A percentile compares a stretch with the other conserved stretches of the same genome.
Evolutionary conservation across 2,329 filamentous ascomycete species (phyloP).

Genomic region (Fusarium vanettenii): DNA sequence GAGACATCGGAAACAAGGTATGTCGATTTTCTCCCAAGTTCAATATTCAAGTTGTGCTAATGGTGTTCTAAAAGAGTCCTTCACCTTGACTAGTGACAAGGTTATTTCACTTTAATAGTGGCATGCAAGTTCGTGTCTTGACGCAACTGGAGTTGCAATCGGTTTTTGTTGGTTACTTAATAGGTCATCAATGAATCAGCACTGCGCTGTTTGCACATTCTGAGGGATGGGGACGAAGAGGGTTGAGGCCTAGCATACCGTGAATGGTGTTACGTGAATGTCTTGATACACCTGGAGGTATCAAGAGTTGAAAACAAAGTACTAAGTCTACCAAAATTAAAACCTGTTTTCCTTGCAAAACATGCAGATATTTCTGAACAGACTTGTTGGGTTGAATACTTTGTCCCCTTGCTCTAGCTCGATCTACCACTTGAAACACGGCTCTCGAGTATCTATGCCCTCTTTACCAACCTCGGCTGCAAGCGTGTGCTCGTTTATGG

Average conservation of each 20-base stretch:
- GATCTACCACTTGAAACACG: not conserved
- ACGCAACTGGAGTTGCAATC: not conserved
- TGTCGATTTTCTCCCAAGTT: no score
- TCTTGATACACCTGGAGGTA: not conserved
- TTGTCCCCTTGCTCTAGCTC: not conserved
- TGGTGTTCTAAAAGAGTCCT: not conserved
- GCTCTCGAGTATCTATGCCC: not conserved
- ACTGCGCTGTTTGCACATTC: not conserved
- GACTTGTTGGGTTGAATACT: not conserved
- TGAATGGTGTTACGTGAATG: not conserved
- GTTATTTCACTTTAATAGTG: not conserved
- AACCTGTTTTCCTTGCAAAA: not conserved
- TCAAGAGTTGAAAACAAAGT: not conserved
- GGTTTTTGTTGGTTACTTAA: not conserved
- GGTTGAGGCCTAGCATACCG: not conserved
- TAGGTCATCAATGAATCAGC: not conserved
- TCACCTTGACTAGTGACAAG: not conserved
- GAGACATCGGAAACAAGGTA: not conserved
- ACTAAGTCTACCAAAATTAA: not conserved
- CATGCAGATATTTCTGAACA: not conserved
- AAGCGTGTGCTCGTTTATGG: not conserved
- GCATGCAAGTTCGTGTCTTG: not conserved
- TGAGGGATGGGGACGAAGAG: not conserved
- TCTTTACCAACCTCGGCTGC: not conserved
- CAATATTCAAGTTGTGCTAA: not conserved